Percentiles rank a stretch among this genome's conserved stretches.
Evolutionary conservation across 352 stramenopile genomes (phyloP).

Genomic region (Thalassiosira mediterranea): DNA sequence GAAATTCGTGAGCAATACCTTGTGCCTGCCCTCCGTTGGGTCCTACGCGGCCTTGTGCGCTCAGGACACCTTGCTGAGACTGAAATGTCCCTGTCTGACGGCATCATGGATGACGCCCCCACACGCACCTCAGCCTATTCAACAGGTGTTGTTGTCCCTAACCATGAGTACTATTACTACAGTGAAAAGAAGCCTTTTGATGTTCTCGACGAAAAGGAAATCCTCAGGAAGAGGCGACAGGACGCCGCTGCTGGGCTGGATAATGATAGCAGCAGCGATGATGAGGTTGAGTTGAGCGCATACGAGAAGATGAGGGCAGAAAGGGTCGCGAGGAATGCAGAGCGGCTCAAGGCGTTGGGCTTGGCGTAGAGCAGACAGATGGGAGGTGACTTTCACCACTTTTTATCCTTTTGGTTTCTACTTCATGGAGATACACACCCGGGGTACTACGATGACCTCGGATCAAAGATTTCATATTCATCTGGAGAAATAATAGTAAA

Average conservation of each 20-base stretch:
- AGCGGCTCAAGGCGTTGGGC: slow-evolving; percentile 75
- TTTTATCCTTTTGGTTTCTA: too few species aligned
- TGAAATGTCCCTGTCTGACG: slow-evolving; percentile 57
- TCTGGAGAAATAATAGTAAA: too few species aligned
- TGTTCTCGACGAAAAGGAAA: slow-evolving; percentile 67
- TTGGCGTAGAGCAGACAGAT: too few species aligned
- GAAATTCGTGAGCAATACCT: slow-evolving; percentile 76
- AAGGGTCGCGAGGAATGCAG: slow-evolving; percentile 76
- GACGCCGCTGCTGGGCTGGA: slow-evolving; percentile 25
- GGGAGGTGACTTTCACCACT: too few species aligned
- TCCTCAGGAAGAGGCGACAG: slow-evolving; percentile 58
- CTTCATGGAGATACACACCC: too few species aligned
- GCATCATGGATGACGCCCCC: slow-evolving; percentile 26
- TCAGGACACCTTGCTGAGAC: slow-evolving; percentile 75
- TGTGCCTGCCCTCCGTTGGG: slow-evolving; percentile 72
- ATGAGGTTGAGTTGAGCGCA: slow-evolving; percentile 79
- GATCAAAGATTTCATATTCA: too few species aligned
- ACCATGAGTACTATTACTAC: slow-evolving; percentile 72
- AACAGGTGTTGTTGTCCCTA: slow-evolving; percentile 59
- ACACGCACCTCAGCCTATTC: slow-evolving; percentile 19
- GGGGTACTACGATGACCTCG: too few species aligned
- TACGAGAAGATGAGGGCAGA: slow-evolving; percentile 81
- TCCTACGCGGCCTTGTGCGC: slow-evolving; percentile 74
- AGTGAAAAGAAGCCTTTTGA: slow-evolving; percentile 57
- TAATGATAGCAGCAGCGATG: slow-evolving; percentile 57